Conservation (phyloP, 73 alveolate species). For the Paramecium sexaurelia region DNA sequence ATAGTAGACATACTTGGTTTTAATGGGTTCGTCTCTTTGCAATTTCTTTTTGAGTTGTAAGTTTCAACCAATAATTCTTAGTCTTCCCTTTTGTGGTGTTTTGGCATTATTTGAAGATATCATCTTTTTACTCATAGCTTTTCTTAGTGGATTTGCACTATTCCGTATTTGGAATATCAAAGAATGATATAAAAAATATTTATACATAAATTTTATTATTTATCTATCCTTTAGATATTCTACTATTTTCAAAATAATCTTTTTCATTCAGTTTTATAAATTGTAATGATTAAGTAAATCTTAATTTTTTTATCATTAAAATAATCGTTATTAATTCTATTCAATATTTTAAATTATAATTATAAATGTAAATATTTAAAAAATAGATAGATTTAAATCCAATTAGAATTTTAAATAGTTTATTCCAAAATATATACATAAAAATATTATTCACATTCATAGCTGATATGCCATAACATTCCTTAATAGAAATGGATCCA, state of each 20-base stretch:
- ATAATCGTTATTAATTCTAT: not conserved
- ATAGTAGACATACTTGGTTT: slow-evolving; percentile 22
- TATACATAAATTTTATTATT: not conserved
- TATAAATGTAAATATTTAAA: not conserved
- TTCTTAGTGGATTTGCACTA: slow-evolving; percentile 23
- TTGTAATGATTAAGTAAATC: not conserved
- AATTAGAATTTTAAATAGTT: not conserved
- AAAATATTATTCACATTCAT: not conserved
- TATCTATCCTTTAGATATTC: not conserved
- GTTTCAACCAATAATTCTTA: not conserved
- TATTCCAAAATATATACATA: too few species aligned
- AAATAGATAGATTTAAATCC: too few species aligned
- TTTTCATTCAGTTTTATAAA: not conserved
- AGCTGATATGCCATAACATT: not conserved
- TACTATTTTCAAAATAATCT: not conserved
- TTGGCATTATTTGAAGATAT: slow-evolving; percentile 36
- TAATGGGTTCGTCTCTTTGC: slow-evolving; percentile 9
- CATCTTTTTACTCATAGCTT: not conserved
- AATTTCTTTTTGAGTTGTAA: not conserved
- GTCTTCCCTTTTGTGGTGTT: slow-evolving; percentile 21
- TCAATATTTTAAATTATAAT: not conserved
- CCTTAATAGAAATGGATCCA: not conserved
- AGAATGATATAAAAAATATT: not conserved
- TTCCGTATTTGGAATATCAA: slow-evolving; percentile 1
- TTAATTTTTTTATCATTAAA: not conserved